Evolutionary conservation across 202 grass and related monocot genomes (phyloP).

Genomic region (Zoysia matrella): DNA sequence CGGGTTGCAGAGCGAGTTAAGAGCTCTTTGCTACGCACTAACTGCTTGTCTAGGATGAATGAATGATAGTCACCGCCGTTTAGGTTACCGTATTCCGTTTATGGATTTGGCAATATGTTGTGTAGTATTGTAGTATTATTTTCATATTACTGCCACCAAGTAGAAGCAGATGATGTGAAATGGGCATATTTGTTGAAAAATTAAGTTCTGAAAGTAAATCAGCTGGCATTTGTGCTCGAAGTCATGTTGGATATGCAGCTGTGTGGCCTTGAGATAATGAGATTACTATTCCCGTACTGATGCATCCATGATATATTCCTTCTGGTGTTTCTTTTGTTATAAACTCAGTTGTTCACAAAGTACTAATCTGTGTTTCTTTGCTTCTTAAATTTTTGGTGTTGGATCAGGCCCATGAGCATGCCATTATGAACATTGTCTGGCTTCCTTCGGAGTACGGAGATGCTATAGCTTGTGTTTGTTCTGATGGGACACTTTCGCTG

Average conservation of each 20-base stretch:
- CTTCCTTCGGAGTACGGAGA: conserved; percentile 87
- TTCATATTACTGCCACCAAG: not conserved
- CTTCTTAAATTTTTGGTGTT: conserved; percentile 12
- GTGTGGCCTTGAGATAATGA: not conserved
- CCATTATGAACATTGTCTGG: conserved; percentile 67
- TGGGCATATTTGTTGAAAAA: not conserved
- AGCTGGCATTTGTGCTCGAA: not conserved
- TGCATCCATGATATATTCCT: conserved; percentile 12
- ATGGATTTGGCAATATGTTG: conserved; percentile 2
- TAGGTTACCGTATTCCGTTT: not conserved
- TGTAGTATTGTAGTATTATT: not conserved
- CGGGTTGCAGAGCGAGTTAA: conserved; percentile 9
- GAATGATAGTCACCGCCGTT: not conserved
- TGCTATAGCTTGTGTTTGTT: conserved; percentile 82
- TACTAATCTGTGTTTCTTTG: not conserved
- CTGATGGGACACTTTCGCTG: conserved; percentile 77
- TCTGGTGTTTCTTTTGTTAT: conserved; percentile 13
- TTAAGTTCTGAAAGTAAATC: not conserved
- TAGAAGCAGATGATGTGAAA: not conserved
- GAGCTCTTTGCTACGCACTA: conserved; percentile 7
- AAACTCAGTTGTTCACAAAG: conserved; percentile 5
- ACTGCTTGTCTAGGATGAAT: conserved; percentile 12
- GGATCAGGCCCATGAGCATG: conserved; percentile 65
- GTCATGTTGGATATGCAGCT: conserved; percentile 18
- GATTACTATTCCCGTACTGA: not conserved